These are phyloP conservation scores for Amauroascus verrucosus DNA, from an alignment of 2,329 filamentous ascomycete genomes.

Conservation along the genomic window DNA sequence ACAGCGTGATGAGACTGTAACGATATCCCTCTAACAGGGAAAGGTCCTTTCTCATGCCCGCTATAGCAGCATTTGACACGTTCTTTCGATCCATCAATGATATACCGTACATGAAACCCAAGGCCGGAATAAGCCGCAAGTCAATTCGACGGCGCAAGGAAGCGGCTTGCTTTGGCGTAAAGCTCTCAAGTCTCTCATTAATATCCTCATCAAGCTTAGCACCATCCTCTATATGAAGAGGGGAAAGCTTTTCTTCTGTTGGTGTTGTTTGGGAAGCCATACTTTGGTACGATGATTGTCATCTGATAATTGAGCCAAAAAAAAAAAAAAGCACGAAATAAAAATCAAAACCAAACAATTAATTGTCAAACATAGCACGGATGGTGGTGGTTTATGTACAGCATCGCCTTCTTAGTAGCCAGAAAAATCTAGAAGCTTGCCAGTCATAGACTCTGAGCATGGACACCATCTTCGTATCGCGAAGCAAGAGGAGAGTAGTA, in stretches of 20 bases:
- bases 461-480: background rate
- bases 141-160: conserved; percentile 59
- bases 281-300: background rate
- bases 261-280: background rate
- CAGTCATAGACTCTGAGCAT: background rate
- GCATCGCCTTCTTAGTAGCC: background rate
- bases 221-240: conserved; percentile 8
- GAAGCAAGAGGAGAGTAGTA: background rate
- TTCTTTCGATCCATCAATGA: conserved; percentile 69
- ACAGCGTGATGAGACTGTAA: conserved; percentile 51
- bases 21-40: conserved; percentile 21
- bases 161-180: conserved; percentile 51
- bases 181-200: conserved; percentile 25
- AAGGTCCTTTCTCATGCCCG: conserved; percentile 35
- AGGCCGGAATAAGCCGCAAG: conserved; percentile 48
- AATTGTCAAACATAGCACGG: background rate
- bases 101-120: conserved; percentile 59
- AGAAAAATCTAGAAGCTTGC: background rate
- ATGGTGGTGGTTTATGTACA: background rate
- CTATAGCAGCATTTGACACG: conserved; percentile 59
- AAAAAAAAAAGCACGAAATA: background rate
- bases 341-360: background rate
- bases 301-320: background rate
- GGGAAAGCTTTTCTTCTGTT: background rate
- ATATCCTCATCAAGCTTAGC: conserved; percentile 2